A percentile compares a stretch with the other conserved stretches of the same genome.
These are phyloP conservation scores for Carex scoparia DNA, from an alignment of 176 grass and related monocot species.

Conservation along the genomic window DNA sequence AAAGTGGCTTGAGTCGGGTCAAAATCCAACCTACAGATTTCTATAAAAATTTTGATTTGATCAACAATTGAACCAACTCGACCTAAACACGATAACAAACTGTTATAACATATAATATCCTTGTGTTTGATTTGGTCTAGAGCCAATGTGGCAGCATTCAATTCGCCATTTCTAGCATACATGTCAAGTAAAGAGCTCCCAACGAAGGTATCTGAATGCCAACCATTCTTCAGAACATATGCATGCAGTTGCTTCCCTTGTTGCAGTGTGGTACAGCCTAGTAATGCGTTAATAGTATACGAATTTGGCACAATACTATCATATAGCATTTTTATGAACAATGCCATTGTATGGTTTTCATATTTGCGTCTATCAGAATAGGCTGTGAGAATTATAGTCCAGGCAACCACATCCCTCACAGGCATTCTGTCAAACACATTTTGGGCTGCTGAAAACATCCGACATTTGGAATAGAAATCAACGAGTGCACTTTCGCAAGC, in stretches of 20 bases:
- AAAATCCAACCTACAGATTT: slow-evolving; percentile 20
- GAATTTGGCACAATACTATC: slow-evolving; percentile 20
- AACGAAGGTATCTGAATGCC: slow-evolving; percentile 39
- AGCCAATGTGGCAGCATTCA: slow-evolving; percentile 11
- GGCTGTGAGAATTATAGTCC: slow-evolving; percentile 38
- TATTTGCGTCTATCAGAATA: slow-evolving; percentile 19
- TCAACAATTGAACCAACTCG: neutral
- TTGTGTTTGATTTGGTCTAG: slow-evolving; percentile 31
- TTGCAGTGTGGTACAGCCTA: slow-evolving; percentile 13
- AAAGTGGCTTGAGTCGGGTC: slow-evolving; percentile 37
- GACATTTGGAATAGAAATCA: slow-evolving; percentile 30
- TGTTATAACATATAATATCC: slow-evolving; percentile 45
- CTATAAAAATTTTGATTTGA: slow-evolving; percentile 26
- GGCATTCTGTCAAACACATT: slow-evolving; percentile 41
- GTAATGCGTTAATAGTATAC: slow-evolving; percentile 27
- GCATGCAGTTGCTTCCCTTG: slow-evolving; percentile 38
- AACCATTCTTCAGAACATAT: slow-evolving; percentile 27
- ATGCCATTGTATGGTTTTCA: neutral
- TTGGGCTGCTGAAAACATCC: neutral
- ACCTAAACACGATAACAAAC: slow-evolving; percentile 36
- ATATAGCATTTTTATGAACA: slow-evolving; percentile 32
- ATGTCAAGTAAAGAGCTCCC: slow-evolving; percentile 38
- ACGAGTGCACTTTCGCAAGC: slow-evolving; percentile 18
- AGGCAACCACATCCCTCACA: slow-evolving; percentile 38
- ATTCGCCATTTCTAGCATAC: slow-evolving; percentile 29